Evolutionary conservation across 371 early-diverging fungal genomes (phyloP).

Genomic region (Smittium culicis): DNA sequence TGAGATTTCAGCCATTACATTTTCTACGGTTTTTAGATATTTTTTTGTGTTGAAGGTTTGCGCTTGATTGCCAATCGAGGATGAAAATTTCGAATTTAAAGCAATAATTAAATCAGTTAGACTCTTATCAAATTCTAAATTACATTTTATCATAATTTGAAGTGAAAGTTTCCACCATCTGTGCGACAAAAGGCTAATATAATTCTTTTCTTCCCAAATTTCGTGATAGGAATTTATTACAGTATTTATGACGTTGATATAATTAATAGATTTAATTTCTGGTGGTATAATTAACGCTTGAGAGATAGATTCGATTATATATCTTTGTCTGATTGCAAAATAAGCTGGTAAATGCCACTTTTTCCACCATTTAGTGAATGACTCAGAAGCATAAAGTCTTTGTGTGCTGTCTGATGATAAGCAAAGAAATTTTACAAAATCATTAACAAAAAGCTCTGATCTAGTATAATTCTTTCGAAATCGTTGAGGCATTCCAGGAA

Average conservation of each 20-base stretch:
- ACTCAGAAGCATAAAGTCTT: not conserved
- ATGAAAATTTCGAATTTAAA: not conserved
- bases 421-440: not conserved
- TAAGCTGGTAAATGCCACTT: constrained; percentile 9
- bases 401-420: not conserved
- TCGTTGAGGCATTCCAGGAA: constrained; percentile 7
- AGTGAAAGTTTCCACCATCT: not conserved
- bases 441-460: not conserved
- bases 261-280: not conserved
- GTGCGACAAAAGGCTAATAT: not conserved
- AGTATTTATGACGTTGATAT: not conserved
- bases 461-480: not conserved
- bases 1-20: not conserved
- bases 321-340: constrained; percentile 1
- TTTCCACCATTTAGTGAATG: constrained; percentile 3
- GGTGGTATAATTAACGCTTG: not conserved
- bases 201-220: not conserved
- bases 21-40: not conserved
- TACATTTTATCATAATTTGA: constrained; percentile 1
- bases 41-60: not conserved
- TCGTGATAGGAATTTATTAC: not conserved
- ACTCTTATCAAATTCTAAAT: not conserved
- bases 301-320: not conserved
- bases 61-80: not conserved
- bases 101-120: not conserved